These are phyloP conservation scores for Cichorium intybus DNA, from an alignment of 140 eudicot species.

Conservation along the genomic window DNA sequence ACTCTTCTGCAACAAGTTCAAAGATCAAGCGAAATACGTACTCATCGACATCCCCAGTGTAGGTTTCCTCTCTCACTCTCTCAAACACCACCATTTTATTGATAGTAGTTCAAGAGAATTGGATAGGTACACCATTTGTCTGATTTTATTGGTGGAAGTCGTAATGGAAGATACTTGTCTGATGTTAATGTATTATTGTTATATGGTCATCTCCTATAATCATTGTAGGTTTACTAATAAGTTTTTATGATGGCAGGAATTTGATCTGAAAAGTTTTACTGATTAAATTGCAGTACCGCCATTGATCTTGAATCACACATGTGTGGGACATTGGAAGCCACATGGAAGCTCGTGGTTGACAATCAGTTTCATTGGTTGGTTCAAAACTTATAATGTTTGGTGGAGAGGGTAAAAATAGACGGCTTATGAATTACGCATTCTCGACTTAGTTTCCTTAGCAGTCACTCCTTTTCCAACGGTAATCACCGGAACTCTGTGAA, in stretches of 20 bases:
- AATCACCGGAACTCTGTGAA: too few species aligned
- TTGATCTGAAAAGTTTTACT: constrained; percentile 52
- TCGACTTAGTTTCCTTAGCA: too few species aligned
- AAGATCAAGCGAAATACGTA: too few species aligned
- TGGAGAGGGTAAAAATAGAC: constrained; percentile 72
- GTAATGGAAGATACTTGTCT: constrained; percentile 84
- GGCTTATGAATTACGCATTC: constrained; percentile 60
- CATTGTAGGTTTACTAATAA: constrained; percentile 1
- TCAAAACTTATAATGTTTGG: constrained; percentile 94
- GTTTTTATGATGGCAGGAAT: constrained; percentile 44
- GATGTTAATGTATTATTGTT: constrained; percentile 69
- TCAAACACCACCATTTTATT: too few species aligned
- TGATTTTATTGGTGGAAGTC: constrained; percentile 94
- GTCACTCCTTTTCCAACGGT: too few species aligned
- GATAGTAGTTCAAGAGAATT: too few species aligned
- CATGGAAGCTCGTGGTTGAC: constrained; percentile 89
- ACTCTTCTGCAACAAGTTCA: too few species aligned
- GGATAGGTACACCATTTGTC: too few species aligned
- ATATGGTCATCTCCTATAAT: constrained; percentile 12
- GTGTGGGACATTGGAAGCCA: constrained; percentile 67
- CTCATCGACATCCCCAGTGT: too few species aligned
- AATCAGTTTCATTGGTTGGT: constrained; percentile 79
- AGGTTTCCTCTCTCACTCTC: too few species aligned
- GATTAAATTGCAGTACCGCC: constrained; percentile 52
- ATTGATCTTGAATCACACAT: constrained; percentile 70